Conservation (phyloP, 2,329 filamentous ascomycete genomes). For the Xylariaceae sp. region DNA sequence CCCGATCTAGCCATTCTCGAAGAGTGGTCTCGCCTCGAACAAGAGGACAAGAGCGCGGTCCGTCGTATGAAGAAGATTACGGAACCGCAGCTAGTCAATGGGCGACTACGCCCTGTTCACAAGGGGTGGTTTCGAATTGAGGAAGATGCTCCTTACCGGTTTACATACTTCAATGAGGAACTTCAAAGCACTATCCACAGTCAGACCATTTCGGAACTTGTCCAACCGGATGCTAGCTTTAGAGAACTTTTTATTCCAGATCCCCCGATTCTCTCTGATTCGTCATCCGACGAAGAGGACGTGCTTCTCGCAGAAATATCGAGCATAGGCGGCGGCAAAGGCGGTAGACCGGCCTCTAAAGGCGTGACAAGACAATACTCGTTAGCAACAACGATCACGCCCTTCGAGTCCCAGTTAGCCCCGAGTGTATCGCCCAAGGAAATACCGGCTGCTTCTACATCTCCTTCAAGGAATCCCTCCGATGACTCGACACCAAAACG, state of each 20-base stretch:
- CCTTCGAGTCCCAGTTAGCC: constrained; percentile 26
- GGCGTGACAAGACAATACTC: constrained; percentile 55
- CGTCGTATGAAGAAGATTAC: constrained; percentile 89
- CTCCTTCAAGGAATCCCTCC: constrained; percentile 32
- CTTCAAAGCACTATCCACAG: constrained; percentile 96
- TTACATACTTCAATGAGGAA: constrained; percentile 99
- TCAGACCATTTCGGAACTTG: constrained; percentile 90
- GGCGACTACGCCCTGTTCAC: constrained; percentile 81
- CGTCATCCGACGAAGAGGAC: constrained; percentile 68
- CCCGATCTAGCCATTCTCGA: constrained; percentile 85
- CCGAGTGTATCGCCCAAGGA: constrained; percentile 26
- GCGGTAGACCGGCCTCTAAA: constrained; percentile 50
- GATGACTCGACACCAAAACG: constrained; percentile 33
- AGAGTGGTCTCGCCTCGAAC: constrained; percentile 90
- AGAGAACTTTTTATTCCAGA: constrained; percentile 90
- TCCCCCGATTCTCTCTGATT: constrained; percentile 75
- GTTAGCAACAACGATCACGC: constrained; percentile 40
- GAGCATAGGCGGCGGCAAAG: constrained; percentile 43
- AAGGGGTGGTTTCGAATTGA: constrained; percentile 85
- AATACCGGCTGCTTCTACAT: constrained; percentile 14
- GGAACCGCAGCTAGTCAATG: constrained; percentile 91
- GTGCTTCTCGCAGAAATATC: constrained; percentile 45
- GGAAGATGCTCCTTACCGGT: constrained; percentile 90
- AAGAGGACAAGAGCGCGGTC: constrained; percentile 83
- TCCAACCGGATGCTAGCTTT: constrained; percentile 85